These are phyloP conservation scores for sunflower (Helianthus annuus) DNA, from an alignment of 129 eudicot species.

Conservation along the genomic window HanXRQr2.0-SUNRISE NC_035442.2:45279141-45279640, in stretches of 20 bases:
- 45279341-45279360: slow-evolving; percentile 37
- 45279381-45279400: slow-evolving; percentile 37
- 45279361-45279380: slow-evolving; percentile 28
- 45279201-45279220: slow-evolving; percentile 46
- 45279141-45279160: slow-evolving; percentile 47
- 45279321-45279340: slow-evolving; percentile 42
- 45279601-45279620: slow-evolving; percentile 39
- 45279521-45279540: slow-evolving; percentile 19
- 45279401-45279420: slow-evolving; percentile 36
- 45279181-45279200: slow-evolving; percentile 48
- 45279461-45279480: slow-evolving; percentile 46
- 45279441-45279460: slow-evolving; percentile 38
- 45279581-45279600: slow-evolving; percentile 2
- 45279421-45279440: slow-evolving; percentile 42
- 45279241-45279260: neutral
- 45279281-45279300: too few relatives aligned
- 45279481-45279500: slow-evolving; percentile 36
- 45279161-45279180: slow-evolving; percentile 20
- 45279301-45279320: slow-evolving; percentile 14
- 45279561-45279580: slow-evolving; percentile 30
- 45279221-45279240: slow-evolving; percentile 49
- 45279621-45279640: slow-evolving; percentile 34
- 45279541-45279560: slow-evolving; percentile 33
- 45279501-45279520: slow-evolving; percentile 40
- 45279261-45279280: too few relatives aligned